These are phyloP conservation scores for Thelonectria blattea DNA, from an alignment of 2,329 filamentous ascomycete genomes.

Conservation along the genomic window DNA sequence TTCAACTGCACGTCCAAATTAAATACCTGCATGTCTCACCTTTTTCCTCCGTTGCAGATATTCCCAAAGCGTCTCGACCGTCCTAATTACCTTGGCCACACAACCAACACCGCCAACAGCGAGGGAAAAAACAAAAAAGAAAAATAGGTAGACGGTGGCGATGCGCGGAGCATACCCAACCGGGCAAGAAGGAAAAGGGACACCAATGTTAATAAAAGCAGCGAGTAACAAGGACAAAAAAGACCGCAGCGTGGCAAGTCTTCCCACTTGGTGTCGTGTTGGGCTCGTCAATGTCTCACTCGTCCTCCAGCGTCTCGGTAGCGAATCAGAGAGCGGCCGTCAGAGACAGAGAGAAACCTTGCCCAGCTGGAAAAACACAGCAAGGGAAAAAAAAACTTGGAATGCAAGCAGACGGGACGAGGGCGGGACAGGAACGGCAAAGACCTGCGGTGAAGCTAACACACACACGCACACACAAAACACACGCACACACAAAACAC, in stretches of 20 bases:
- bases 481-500: not conserved
- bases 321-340: constrained; percentile 39
- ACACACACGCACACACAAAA: not conserved
- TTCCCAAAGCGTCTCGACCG: not conserved
- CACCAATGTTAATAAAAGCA: no score
- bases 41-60: not conserved
- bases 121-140: not conserved
- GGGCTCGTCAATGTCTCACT: not conserved
- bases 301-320: constrained; percentile 41
- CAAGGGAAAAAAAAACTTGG: not conserved
- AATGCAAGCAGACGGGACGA: not conserved
- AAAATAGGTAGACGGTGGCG: not conserved
- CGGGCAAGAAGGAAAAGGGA: not conserved
- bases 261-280: not conserved
- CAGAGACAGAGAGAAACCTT: constrained; percentile 36
- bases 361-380: constrained; percentile 36
- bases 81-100: not conserved
- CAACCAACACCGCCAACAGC: not conserved
- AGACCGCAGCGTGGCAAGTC: not conserved
- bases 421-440: not conserved
- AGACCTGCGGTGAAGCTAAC: not conserved
- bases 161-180: not conserved
- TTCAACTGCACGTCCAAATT: not conserved
- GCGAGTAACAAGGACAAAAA: not conserved
- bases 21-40: constrained; percentile 2